These are phyloP conservation scores for Gomphus bonarii DNA, from an alignment of 1,284 basidiomycete species.

Conservation along the genomic window DNA sequence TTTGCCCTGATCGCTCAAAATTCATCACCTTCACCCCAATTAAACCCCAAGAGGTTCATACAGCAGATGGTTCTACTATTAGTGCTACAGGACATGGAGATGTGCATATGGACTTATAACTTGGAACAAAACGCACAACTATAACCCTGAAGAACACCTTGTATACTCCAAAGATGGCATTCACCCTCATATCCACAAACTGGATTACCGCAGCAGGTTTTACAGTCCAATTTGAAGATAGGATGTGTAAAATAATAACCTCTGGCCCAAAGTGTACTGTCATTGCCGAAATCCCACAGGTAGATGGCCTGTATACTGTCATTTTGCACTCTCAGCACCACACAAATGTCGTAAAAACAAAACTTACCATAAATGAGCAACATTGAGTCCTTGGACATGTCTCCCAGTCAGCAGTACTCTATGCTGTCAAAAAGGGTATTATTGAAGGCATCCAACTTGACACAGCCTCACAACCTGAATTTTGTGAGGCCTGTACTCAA, in stretches of 20 bases:
- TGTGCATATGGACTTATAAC: neutral
- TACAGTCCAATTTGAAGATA: neutral
- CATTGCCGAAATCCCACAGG: neutral
- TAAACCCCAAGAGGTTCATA: neutral
- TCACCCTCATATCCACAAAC: neutral
- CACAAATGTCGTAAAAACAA: slow-evolving; percentile 1
- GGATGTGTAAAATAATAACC: neutral
- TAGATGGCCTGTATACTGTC: slow-evolving; percentile 23
- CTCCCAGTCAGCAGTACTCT: slow-evolving; percentile 17
- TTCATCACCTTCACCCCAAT: neutral
- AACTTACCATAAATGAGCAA: slow-evolving; percentile 22
- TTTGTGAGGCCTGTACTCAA: slow-evolving; percentile 26
- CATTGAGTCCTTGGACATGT: slow-evolving; percentile 27
- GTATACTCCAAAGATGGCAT: neutral
- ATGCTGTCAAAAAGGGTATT: slow-evolving; percentile 20
- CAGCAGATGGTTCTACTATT: neutral
- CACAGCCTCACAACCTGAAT: slow-evolving; percentile 14
- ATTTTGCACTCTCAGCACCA: neutral
- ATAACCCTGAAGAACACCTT: neutral
- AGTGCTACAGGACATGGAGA: neutral
- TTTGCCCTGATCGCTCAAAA: neutral
- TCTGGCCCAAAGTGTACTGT: slow-evolving; percentile 16
- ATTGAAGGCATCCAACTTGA: slow-evolving; percentile 23
- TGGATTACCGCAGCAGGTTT: neutral
- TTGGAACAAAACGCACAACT: neutral